phyloP scores from a whole-genome alignment of 2,329 filamentous ascomycete species.

The Talaromyces sp. region DNA sequence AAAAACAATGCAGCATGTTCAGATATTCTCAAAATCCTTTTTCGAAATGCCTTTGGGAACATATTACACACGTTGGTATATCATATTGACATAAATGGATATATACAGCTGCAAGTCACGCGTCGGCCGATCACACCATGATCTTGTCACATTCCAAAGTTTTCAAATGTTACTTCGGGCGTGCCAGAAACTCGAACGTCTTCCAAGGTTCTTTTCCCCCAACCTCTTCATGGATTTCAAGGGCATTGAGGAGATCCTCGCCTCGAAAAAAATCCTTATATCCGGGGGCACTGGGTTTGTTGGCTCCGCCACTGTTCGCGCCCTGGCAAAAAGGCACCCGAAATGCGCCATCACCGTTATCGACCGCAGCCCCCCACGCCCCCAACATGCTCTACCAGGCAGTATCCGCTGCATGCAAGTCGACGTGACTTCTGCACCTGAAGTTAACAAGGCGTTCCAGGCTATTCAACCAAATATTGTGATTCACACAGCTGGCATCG shows the following conservation, averaged over 20 bases:
- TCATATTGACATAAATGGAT: too few relatives aligned
- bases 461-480: constrained; percentile 52
- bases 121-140: neutral
- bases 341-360: constrained; percentile 40
- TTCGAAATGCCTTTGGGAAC: neutral
- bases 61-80: neutral
- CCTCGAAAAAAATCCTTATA: constrained; percentile 35
- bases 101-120: neutral
- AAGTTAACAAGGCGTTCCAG: constrained; percentile 40
- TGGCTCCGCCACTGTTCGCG: constrained; percentile 41
- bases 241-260: neutral
- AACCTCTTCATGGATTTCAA: neutral
- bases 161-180: neutral
- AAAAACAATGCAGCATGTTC: constrained; percentile 21
- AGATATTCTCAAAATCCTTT: constrained; percentile 7
- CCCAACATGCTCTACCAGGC: constrained; percentile 31
- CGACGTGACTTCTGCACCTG: constrained; percentile 36
- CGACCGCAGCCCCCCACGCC: constrained; percentile 35
- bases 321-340: constrained; percentile 40
- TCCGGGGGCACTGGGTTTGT: constrained; percentile 46
- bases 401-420: constrained; percentile 31
- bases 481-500: constrained; percentile 57
- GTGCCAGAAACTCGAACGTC: neutral
- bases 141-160: neutral
- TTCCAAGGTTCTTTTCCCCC: neutral